A percentile compares a stretch with the other conserved stretches of the same genome.
phyloP scores from a whole-genome alignment of 139 green algal genomes.

The Chlamydomonas schloesseri region DNA sequence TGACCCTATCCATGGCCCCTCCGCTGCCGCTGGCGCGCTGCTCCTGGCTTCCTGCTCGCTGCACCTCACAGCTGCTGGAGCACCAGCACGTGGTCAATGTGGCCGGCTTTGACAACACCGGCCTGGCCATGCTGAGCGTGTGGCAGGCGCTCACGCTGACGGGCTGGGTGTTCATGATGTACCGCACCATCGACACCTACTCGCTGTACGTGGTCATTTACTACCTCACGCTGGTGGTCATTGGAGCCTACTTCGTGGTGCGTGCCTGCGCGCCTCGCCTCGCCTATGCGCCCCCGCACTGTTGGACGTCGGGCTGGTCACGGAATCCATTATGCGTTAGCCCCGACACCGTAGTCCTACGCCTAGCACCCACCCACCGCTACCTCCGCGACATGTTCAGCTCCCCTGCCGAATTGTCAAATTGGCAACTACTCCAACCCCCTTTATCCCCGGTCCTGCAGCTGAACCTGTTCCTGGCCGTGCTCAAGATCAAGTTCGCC shows the following conservation, averaged over 20 bases:
- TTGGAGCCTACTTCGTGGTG: conserved; percentile 85
- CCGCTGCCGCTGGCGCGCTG: too few species aligned
- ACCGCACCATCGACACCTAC: conserved; percentile 65
- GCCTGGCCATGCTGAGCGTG: conserved; percentile 69
- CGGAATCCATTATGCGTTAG: too few species aligned
- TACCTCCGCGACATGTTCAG: too few species aligned
- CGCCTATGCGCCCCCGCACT: neutral
- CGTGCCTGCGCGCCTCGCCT: too few species aligned
- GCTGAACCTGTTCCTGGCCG: conserved; percentile 88
- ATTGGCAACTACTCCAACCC: too few species aligned
- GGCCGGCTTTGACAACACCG: conserved; percentile 81
- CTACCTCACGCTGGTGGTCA: conserved; percentile 75
- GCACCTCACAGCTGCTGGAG: neutral
- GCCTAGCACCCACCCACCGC: too few species aligned
- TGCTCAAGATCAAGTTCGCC: conserved; percentile 88
- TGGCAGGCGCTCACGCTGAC: conserved; percentile 78
- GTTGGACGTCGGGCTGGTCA: neutral
- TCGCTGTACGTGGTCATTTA: conserved; percentile 61
- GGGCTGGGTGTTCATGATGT: conserved; percentile 77
- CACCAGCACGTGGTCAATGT: conserved; percentile 40
- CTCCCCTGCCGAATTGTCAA: too few species aligned
- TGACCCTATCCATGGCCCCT: too few species aligned
- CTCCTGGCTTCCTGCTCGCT: neutral
- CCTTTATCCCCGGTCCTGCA: conserved; percentile 28
- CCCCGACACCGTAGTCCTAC: too few species aligned